Percentiles rank a stretch among this genome's conserved stretches.
Conservation (phyloP, 2,329 filamentous ascomycete genomes). For the Aspergillus aculeatinus region DNA sequence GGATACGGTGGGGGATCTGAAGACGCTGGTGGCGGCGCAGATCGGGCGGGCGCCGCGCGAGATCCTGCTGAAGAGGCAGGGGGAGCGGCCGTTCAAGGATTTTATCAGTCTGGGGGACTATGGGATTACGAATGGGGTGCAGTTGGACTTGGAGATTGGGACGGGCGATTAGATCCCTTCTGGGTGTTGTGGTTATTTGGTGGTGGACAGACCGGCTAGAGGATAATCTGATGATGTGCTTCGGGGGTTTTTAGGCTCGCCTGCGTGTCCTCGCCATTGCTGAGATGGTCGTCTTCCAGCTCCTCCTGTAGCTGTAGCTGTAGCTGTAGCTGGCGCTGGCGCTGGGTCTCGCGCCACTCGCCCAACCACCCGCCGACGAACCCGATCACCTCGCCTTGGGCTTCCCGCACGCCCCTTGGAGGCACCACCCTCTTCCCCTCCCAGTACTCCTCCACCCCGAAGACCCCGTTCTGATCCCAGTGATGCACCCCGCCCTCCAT, state of each 20-base stretch:
- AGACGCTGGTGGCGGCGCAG: slow-evolving; percentile 67
- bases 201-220: neutral
- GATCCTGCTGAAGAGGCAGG: slow-evolving; percentile 88
- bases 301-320: too few relatives aligned
- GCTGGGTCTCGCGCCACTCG: slow-evolving; percentile 49
- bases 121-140: slow-evolving; percentile 85
- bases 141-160: slow-evolving; percentile 52
- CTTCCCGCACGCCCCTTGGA: slow-evolving; percentile 51
- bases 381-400: slow-evolving; percentile 58
- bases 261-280: neutral
- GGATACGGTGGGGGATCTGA: slow-evolving; percentile 62
- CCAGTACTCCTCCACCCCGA: neutral
- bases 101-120: slow-evolving; percentile 85
- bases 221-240: neutral
- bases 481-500: slow-evolving; percentile 70
- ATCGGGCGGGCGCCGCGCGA: slow-evolving; percentile 88
- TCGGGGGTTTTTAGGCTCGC: neutral
- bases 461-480: slow-evolving; percentile 47
- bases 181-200: neutral
- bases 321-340: too few relatives aligned
- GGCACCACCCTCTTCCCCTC: slow-evolving; percentile 55
- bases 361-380: slow-evolving; percentile 68
- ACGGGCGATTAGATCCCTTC: slow-evolving; percentile 42
- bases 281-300: neutral
- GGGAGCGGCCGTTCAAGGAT: slow-evolving; percentile 92